These are phyloP conservation scores for Achaetomium macrosporum DNA, from an alignment of 2,329 filamentous ascomycete genomes.

Conservation along the genomic window DNA sequence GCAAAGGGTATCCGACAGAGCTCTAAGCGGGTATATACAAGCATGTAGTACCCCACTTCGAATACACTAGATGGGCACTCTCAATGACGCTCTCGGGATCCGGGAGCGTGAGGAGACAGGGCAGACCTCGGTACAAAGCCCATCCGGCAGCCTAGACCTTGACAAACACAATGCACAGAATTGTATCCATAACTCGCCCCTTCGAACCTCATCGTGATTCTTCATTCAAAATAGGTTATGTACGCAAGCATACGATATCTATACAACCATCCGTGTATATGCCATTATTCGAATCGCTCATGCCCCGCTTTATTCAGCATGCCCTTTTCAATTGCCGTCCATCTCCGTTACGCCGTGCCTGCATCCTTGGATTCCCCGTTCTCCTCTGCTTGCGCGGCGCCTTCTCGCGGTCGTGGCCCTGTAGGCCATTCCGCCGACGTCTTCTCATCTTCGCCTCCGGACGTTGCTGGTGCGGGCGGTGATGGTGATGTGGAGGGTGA, in stretches of 20 bases:
- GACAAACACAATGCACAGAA: too few species aligned
- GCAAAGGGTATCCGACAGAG: too few species aligned
- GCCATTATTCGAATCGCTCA: background rate
- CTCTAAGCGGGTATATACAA: too few species aligned
- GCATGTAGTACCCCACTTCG: too few species aligned
- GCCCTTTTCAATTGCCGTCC: background rate
- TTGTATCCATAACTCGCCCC: too few species aligned
- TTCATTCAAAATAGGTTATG: background rate
- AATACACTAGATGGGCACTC: too few species aligned
- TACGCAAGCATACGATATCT: constrained; percentile 3
- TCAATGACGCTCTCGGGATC: too few species aligned
- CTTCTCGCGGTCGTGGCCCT: background rate
- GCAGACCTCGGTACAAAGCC: too few species aligned
- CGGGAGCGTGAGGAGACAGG: too few species aligned
- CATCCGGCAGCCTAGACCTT: too few species aligned
- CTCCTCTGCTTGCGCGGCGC: background rate
- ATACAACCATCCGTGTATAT: background rate
- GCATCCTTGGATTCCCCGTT: background rate
- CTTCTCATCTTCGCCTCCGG: background rate
- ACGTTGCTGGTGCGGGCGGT: background rate
- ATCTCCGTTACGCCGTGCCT: constrained; percentile 9
- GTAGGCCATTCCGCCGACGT: background rate
- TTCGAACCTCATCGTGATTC: background rate
- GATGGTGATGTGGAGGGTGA: background rate
- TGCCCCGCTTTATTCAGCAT: background rate